A percentile compares a stretch with the other conserved stretches of the same genome.
phyloP scores from a whole-genome alignment of 495 filamentous ascomycete genomes.

The Talaromyces proteolyticus region DNA sequence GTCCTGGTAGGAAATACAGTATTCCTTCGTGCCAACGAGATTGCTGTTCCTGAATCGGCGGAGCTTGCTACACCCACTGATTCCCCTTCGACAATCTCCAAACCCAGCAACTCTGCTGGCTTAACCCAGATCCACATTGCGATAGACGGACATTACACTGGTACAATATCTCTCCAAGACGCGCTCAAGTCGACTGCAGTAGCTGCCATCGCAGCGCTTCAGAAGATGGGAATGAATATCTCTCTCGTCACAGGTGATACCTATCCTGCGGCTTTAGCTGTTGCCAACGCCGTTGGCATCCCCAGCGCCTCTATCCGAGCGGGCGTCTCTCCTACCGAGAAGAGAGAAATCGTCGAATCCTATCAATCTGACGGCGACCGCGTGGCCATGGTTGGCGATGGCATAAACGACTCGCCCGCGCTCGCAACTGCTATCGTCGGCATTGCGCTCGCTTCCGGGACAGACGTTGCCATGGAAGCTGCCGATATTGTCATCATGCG shows the following conservation, averaged over 20 bases:
- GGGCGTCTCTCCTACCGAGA: conserved; percentile 79
- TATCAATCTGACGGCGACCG: conserved; percentile 66
- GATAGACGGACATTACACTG: conserved; percentile 74
- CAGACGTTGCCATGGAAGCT: conserved; percentile 97
- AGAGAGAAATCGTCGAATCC: conserved; percentile 73
- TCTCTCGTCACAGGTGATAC: conserved; percentile 96
- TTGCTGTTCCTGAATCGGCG: conserved; percentile 59
- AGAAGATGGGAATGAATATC: conserved; percentile 75
- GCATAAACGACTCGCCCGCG: conserved; percentile 97
- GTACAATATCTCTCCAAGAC: conserved; percentile 77
- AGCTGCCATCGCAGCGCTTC: conserved; percentile 78
- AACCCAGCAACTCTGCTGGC: conserved; percentile 43
- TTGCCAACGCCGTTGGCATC: conserved; percentile 82
- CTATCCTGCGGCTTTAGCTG: conserved; percentile 68
- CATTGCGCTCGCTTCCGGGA: conserved; percentile 87
- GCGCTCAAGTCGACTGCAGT: conserved; percentile 82
- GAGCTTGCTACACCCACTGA: conserved; percentile 35
- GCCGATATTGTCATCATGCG: conserved; percentile 96
- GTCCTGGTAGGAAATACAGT: conserved; percentile 78
- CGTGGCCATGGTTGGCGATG: conserved; percentile 97
- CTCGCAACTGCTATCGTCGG: conserved; percentile 89
- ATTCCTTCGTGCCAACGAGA: conserved; percentile 63
- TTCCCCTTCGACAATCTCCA: conserved; percentile 9
- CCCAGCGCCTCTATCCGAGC: conserved; percentile 67
- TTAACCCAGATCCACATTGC: conserved; percentile 88